Conservation (phyloP, 2,329 filamentous ascomycete genomes). For the Penicillium sp. region DNA sequence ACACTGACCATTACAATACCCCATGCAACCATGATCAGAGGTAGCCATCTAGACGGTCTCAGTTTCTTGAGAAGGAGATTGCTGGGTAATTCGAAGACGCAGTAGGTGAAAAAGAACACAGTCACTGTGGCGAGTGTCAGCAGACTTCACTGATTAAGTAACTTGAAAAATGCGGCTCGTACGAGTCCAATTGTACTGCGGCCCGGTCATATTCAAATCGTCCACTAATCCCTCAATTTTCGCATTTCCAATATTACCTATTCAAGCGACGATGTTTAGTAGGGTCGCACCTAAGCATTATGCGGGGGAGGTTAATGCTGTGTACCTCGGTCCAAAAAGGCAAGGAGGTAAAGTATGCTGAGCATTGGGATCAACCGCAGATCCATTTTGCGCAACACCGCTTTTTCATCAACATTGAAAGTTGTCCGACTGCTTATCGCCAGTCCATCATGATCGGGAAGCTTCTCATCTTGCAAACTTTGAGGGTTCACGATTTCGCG, state of each 20-base stretch:
- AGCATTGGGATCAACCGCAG: constrained; percentile 33
- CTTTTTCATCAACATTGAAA: constrained; percentile 22
- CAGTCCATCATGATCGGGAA: constrained; percentile 7
- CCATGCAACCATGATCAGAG: constrained; percentile 46
- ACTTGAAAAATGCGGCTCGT: constrained; percentile 10
- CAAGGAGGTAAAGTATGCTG: constrained; percentile 33
- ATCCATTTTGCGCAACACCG: constrained; percentile 34
- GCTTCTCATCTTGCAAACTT: constrained; percentile 9
- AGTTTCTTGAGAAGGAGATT: constrained; percentile 29
- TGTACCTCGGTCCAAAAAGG: constrained; percentile 36
- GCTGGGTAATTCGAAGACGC: constrained; percentile 25
- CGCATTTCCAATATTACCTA: constrained; percentile 39
- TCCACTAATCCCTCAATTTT: constrained; percentile 37
- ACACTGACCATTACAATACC: constrained; percentile 48
- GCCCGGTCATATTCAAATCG: constrained; percentile 34
- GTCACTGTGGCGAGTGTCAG: constrained; percentile 25
- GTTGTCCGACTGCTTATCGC: background rate
- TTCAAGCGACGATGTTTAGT: background rate
- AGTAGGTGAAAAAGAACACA: constrained; percentile 35
- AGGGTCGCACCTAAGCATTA: background rate
- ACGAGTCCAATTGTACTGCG: constrained; percentile 38
- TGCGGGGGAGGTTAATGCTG: background rate
- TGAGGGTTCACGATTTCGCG: constrained; percentile 14
- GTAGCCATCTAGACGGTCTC: constrained; percentile 34
- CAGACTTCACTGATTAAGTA: background rate